Evolutionary conservation across 768 basidiomycete genomes (phyloP), one percentile per base, ranked within the genome.

Genomic region (Termitomyces sp.): DNA sequence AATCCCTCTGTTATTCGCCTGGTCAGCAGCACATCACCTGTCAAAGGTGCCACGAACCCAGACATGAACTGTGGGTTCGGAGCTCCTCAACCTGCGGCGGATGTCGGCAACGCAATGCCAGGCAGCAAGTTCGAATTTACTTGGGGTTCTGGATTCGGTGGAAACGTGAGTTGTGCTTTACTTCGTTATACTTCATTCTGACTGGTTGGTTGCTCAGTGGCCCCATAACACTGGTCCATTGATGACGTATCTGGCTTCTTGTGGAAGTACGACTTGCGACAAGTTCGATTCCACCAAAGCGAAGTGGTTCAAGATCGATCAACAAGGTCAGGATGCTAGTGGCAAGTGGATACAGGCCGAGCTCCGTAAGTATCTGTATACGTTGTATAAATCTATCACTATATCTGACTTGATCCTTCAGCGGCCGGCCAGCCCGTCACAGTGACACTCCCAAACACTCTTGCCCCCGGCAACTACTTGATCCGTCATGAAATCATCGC

Each of bases 401-500:
- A 32, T 12, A 20, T 37, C 45, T 46, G 42, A 51, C 38, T 58
- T 48, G 4, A 0, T 42, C 20, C 29, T 43, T 43, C 63, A 80
- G 81, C 79, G 73, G 63, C 71, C 7, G 81, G 84, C 9, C 66
- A 57, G 2, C 70, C 77, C 3, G 78, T 79, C 0, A 75, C 68
- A 14, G 72, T 82, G 1, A 77, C 73, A 0, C 66, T 87, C 51
- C 86, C 86, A 1, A 62, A 71, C 20, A 81, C 79, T 49, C 70
- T 93, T 57, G 78, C 83, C 2, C 73, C 87, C 3, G 91, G 91
- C 5, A 83, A 87, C 65, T 92, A 92, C 71, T 77, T 93, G 61
- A 71, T 92, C 68, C 88, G 91, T 1, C 86, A 91, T 70, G 91
- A 93, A 70, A 87, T 92, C 72, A 86, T 92, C 70, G 86, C 87